phyloP scores from a whole-genome alignment of 306 rosid genomes.

The Oemleria cerasiformis region DNA sequence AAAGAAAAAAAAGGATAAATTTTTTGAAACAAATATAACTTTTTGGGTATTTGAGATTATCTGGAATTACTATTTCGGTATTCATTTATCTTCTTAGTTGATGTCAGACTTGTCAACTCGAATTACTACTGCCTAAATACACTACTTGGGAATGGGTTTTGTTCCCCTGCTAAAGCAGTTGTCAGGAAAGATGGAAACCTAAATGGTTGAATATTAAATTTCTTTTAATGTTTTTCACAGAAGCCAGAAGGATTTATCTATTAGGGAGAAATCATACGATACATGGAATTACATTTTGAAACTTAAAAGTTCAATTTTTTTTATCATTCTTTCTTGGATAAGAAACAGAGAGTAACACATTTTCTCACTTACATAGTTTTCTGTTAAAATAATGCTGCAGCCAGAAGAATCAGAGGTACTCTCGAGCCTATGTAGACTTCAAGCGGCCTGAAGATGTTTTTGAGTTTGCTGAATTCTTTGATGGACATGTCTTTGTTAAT shows the following conservation, averaged over 20 bases:
- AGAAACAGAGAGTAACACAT: slow-evolving; percentile 1
- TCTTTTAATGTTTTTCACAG: not conserved
- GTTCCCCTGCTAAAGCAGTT: not conserved
- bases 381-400: slow-evolving; percentile 49
- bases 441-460: slow-evolving; percentile 66
- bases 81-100: not conserved
- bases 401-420: slow-evolving; percentile 62
- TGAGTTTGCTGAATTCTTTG: slow-evolving; percentile 77
- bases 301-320: not conserved
- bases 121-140: too few relatives aligned
- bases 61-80: not conserved
- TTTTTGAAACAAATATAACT: not conserved
- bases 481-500: slow-evolving; percentile 87
- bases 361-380: slow-evolving; percentile 23
- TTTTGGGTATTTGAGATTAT: not conserved
- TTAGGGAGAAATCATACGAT: not conserved
- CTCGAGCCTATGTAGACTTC: slow-evolving; percentile 86
- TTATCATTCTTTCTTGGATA: not conserved
- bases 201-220: not conserved
- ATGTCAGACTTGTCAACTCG: not conserved
- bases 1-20: not conserved
- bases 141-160: not conserved
- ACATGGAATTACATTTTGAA: slow-evolving; percentile 3
- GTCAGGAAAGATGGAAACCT: not conserved
- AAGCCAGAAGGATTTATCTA: not conserved